Percentiles rank a stretch among this genome's conserved stretches.
Evolutionary conservation across 1,284 basidiomycete genomes (phyloP).

Genomic region (Fomitopsis schrenkii): DNA sequence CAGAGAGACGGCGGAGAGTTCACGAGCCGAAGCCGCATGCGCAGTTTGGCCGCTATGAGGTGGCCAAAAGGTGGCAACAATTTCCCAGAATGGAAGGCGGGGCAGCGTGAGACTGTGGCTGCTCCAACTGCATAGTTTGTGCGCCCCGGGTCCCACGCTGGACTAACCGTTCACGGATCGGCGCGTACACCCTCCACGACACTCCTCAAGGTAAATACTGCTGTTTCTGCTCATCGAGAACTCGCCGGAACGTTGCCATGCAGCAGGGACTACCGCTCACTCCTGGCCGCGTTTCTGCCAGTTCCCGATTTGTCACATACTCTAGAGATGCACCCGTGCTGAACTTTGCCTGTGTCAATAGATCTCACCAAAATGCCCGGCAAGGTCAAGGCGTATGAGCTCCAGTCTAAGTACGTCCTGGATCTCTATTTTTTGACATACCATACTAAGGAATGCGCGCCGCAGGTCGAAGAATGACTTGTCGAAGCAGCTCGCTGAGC

Average conservation of each 20-base stretch:
- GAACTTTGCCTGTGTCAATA: slow-evolving; percentile 12
- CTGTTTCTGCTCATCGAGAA: slow-evolving; percentile 4
- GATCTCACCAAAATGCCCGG: slow-evolving; percentile 62
- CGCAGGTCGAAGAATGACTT: slow-evolving; percentile 96
- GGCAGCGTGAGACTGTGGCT: slow-evolving; percentile 27
- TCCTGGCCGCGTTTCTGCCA: slow-evolving; percentile 6
- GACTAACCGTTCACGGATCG: slow-evolving; percentile 21
- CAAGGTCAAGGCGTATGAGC: slow-evolving; percentile 97
- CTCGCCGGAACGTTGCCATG: slow-evolving; percentile 2
- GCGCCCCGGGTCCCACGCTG: slow-evolving; percentile 25
- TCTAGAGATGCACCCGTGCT: slow-evolving; percentile 1
- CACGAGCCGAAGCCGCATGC: background rate
- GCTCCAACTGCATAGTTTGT: slow-evolving; percentile 24
- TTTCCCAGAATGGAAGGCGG: slow-evolving; percentile 8
- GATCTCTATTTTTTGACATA: slow-evolving; percentile 1
- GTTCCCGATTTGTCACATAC: background rate
- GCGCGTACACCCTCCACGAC: slow-evolving; percentile 28
- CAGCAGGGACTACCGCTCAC: slow-evolving; percentile 4
- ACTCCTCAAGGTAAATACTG: slow-evolving; percentile 31
- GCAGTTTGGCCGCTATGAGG: background rate
- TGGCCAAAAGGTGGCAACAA: background rate
- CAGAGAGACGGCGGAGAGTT: background rate
- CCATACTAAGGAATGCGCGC: background rate
- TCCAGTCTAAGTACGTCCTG: slow-evolving; percentile 87
- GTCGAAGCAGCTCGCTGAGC: slow-evolving; percentile 89